phyloP scores from a whole-genome alignment of 805 yeast genomes.

The Saccharomycopsis babjevae region DNA sequence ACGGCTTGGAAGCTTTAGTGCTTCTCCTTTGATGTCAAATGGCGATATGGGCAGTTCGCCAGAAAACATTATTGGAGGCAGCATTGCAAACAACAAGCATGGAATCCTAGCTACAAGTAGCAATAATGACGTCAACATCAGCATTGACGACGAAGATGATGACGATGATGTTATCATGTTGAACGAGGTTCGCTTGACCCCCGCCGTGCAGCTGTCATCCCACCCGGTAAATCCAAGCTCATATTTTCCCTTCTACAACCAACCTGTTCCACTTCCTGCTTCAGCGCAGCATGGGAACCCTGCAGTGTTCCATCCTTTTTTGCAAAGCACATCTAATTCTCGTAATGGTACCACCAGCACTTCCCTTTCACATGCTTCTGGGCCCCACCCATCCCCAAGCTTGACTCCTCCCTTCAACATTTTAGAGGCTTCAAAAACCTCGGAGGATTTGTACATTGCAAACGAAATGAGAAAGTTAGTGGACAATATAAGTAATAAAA shows the following conservation, averaged over 20 bases:
- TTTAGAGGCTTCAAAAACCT: background rate
- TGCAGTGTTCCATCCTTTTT: background rate
- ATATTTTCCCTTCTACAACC: constrained; percentile 6
- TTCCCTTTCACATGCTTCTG: too few relatives aligned
- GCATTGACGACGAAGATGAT: background rate
- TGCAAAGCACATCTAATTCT: too few relatives aligned
- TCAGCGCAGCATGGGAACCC: constrained; percentile 2
- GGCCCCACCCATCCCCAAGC: too few relatives aligned
- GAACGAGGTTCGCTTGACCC: background rate
- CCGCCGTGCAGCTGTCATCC: background rate
- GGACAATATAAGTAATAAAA: background rate
- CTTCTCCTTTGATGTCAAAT: too few relatives aligned
- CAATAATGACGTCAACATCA: background rate
- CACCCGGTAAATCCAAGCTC: background rate
- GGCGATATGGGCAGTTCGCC: too few relatives aligned
- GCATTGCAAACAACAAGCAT: too few relatives aligned
- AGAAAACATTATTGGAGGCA: too few relatives aligned
- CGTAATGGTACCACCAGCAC: too few relatives aligned
- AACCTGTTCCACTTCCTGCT: constrained; percentile 9
- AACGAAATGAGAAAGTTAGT: background rate
- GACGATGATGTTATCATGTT: background rate
- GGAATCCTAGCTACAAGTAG: too few relatives aligned
- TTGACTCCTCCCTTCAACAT: background rate
- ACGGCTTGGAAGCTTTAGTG: too few relatives aligned
- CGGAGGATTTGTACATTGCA: background rate